Evolutionary conservation across 768 basidiomycete species (phyloP), one percentile per base, ranked within the genome.

Genomic region (Amanita muscaria): DNA sequence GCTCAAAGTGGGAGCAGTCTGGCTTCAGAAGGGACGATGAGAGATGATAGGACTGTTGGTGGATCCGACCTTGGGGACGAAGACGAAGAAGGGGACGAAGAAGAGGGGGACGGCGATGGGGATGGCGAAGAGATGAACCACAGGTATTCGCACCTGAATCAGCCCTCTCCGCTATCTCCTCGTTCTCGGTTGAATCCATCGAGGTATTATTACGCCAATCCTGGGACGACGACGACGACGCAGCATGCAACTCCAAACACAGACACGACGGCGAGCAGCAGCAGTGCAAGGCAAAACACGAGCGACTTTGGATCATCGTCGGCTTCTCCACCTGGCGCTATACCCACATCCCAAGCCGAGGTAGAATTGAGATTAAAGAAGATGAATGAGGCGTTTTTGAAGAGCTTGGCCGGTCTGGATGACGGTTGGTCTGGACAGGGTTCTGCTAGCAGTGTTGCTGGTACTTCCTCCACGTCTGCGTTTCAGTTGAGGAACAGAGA

Each of bases 361-460:
- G 76, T 88, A 2, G 81, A 83, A 42, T 79, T 77, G 58, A 65
- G 73, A 49, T 56, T 88, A 42, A 64, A 63, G 37, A 67, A 68
- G 60, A 82, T 87, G 84, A 76, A 83, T 46, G 80, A 79, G 51
- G 65, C 68, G 32, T 88, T 88, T 58, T 50, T 77, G 53, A 73
- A 70, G 44, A 82, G 78, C 38, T 61, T 88, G 24, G 76, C 79
- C 46, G 79, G 79, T 14, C 63, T 86, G 2, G 73, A 71, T n/a
- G 35, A 19, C 27, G 48, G 46, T 21, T 33, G 33, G 43, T 42
- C 42, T n/a, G n/a, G n/a, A n/a, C n/a, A n/a, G n/a, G n/a, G n/a
- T n/a, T n/a, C n/a, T n/a, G n/a, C n/a, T n/a, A n/a, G n/a, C n/a
- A n/a, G n/a, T n/a, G n/a, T n/a, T n/a, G n/a, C n/a, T n/a, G n/a